Evolutionary conservation across 306 rosid genomes (phyloP), one percentile per base, ranked within the genome.

Genomic region (Lagenaria siceraria): DNA sequence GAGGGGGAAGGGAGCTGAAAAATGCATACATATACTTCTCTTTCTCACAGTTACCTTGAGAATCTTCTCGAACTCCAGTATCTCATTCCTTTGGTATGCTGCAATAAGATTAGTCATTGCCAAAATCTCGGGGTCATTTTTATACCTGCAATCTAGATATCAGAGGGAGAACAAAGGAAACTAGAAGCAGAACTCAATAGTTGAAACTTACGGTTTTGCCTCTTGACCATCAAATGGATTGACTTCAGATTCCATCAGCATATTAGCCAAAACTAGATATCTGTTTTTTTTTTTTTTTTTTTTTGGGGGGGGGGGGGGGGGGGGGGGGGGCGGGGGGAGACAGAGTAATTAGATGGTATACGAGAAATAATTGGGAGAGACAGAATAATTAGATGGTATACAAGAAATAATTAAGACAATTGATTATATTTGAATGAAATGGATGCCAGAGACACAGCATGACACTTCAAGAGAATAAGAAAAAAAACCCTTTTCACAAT

Each of bases 91-190:
- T 82, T 95, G 98, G 85, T 90, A 95, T 13, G 98, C 97, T 78
- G 98, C 97, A 81, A 95, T 90, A 60, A 95, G 88, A 85, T 95
- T 95, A 85, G 98, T 95, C 98, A 95, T 95, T 13, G 97, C 98
- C 88, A 95, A 86, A 84, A 95, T 95, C 86, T 95, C 98, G 38
- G 98, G 97, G 80, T 95, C 98, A 81, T 90, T 95, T 91, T 95
- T 92, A 83, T 95, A 95, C 78, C 98, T 90, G 89, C 63, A 81
- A 59, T 79, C 46, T 65, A 81, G 68, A 74, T 74, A 79, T 75
- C 55, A 81, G 78, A 74, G 77, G 35, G 68, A 55, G 55, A 74
- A 35, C 11, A 33, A 5, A 17, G 75, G 19, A 36, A 70, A 46
- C 48, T 31, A n/a, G 24, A 55, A 64, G 66, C 14, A 75, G 73